phyloP scores from a whole-genome alignment of 192 early-diverging fungal genomes.

The Backusella luteola region DNA sequence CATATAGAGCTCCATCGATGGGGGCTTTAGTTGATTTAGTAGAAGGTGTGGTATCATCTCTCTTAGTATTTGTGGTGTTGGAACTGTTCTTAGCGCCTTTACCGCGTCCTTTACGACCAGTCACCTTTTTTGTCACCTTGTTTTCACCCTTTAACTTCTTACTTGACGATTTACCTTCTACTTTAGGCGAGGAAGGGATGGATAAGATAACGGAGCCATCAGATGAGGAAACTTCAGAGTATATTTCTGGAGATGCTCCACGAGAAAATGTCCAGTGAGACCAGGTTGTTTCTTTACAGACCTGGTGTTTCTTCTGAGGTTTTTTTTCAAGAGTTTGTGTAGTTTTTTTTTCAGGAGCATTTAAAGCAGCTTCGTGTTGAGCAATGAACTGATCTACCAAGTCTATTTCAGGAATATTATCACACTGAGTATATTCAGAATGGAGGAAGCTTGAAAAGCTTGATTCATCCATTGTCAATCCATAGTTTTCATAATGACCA shows the following conservation, averaged over 20 bases:
- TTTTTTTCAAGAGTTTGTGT: not conserved
- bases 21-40: not conserved
- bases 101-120: conserved; percentile 2
- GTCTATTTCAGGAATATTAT: conserved; percentile 1
- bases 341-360: not conserved
- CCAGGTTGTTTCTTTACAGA: conserved; percentile 6
- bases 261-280: conserved; percentile 16
- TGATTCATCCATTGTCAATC: not conserved
- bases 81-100: not conserved
- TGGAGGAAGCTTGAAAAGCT: not conserved
- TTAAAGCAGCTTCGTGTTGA: conserved; percentile 13
- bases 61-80: not conserved
- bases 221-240: not conserved
- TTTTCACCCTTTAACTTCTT: not conserved
- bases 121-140: conserved; percentile 5
- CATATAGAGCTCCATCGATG: conserved; percentile 7
- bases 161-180: not conserved
- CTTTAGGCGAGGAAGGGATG: not conserved
- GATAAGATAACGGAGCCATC: not conserved
- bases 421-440: not conserved
- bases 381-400: conserved; percentile 23
- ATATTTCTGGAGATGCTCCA: conserved; percentile 8
- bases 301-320: not conserved
- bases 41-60: not conserved
- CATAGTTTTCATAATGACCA: conserved; percentile 2